phyloP scores from a whole-genome alignment of 768 basidiomycete species.

The Lenzites betulinus region DNA sequence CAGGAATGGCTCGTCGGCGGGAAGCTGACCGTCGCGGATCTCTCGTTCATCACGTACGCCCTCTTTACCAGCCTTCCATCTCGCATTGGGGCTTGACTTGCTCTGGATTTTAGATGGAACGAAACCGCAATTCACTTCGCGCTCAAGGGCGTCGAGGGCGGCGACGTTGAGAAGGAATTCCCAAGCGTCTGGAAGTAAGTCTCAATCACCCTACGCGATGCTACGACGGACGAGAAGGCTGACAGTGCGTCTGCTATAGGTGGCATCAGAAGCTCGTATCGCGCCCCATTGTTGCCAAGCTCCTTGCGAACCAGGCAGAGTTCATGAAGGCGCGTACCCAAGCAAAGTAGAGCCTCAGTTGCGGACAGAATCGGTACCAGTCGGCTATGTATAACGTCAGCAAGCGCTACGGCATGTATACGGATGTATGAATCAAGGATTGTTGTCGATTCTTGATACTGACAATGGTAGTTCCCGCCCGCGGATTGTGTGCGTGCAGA shows the following conservation, averaged over 20 bases:
- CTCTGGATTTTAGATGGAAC: background rate
- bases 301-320: background rate
- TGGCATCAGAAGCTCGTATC: conserved; percentile 7
- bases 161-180: conserved; percentile 13
- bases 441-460: no score
- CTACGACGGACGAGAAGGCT: background rate
- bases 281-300: background rate
- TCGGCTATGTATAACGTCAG: no score
- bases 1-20: conserved; percentile 20
- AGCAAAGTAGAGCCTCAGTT: no score
- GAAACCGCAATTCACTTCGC: background rate
- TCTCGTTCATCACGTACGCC: conserved; percentile 13
- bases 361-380: no score
- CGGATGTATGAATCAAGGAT: no score
- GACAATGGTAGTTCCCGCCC: no score
- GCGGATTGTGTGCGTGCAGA: no score
- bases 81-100: background rate
- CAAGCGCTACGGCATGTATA: no score
- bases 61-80: no score
- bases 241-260: background rate
- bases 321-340: background rate
- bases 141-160: background rate
- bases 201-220: no score
- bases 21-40: conserved; percentile 1
- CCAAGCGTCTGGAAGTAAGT: conserved; percentile 7